Evolutionary conservation across 179 eudicot genomes (phyloP).

Genomic region (Spinacia oleracea): DNA sequence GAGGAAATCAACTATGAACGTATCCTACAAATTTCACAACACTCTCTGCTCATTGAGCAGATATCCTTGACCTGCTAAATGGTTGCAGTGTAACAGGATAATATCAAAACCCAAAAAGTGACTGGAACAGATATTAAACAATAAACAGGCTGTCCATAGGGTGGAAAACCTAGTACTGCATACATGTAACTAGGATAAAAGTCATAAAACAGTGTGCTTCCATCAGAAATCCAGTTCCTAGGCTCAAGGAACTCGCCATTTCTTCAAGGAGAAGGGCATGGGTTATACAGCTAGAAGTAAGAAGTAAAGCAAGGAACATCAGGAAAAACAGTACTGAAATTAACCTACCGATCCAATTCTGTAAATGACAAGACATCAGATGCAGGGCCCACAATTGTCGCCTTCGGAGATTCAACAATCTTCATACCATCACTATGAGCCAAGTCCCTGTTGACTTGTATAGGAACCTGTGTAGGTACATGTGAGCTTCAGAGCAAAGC

Average conservation of each 20-base stretch:
- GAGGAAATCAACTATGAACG: neutral
- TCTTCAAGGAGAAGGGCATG: neutral
- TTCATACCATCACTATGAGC: constrained; percentile 93
- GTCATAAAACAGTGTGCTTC: neutral
- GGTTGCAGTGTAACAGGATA: neutral
- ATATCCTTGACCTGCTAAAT: neutral
- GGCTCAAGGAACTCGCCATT: neutral
- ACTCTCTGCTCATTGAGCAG: neutral
- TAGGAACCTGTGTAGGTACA: constrained; percentile 58
- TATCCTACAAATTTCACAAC: neutral
- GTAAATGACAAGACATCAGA: constrained; percentile 57
- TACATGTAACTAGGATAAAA: neutral
- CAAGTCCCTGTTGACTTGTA: constrained; percentile 88
- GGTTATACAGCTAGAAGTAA: neutral
- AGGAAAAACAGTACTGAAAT: neutral
- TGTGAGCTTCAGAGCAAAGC: constrained; percentile 3
- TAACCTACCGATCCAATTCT: constrained; percentile 68
- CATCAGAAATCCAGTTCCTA: neutral
- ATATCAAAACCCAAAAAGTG: neutral
- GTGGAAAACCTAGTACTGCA: neutral
- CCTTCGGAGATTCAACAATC: constrained; percentile 65
- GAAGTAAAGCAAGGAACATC: neutral
- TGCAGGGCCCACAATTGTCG: constrained; percentile 37
- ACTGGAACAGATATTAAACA: no score
- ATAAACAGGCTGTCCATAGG: neutral